Percentiles rank a stretch among this genome's conserved stretches.
Conservation (phyloP, 2,329 filamentous ascomycete species). For the Septoria petroselini region DNA sequence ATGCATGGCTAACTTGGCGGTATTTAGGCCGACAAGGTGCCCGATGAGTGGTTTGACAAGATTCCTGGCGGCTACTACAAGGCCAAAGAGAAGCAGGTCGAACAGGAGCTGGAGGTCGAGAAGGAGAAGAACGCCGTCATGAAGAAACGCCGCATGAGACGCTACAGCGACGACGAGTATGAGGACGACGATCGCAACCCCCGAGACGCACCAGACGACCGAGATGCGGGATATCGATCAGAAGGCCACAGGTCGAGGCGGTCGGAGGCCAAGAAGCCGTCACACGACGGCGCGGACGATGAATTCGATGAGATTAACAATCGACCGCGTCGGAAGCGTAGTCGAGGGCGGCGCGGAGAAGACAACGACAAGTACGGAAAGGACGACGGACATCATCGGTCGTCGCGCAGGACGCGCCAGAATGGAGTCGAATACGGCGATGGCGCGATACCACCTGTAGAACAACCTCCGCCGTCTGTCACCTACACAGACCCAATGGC, state of each 20-base stretch:
- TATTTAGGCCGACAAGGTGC: conserved; percentile 38
- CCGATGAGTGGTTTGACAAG: conserved; percentile 40
- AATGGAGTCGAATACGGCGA: conserved; percentile 19
- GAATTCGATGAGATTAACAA: conserved; percentile 31
- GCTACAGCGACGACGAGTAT: conserved; percentile 31
- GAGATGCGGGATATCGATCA: conserved; percentile 26
- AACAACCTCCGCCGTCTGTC: conserved; percentile 10
- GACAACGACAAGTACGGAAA: conserved; percentile 30
- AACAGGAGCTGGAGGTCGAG: conserved; percentile 21
- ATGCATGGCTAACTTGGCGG: conserved; percentile 9
- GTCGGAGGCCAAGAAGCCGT: conserved; percentile 17
- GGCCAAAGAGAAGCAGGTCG: conserved; percentile 29
- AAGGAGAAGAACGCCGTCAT: conserved; percentile 19
- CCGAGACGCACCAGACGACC: conserved; percentile 9
- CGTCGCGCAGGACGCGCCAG: conserved; percentile 9
- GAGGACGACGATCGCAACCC: conserved; percentile 26
- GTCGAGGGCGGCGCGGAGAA: conserved; percentile 23
- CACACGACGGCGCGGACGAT: conserved; percentile 30
- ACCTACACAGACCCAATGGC: conserved; percentile 9
- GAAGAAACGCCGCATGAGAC: conserved; percentile 26
- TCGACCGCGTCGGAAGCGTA: conserved; percentile 21
- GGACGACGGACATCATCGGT: conserved; percentile 23
- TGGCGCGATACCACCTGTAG: conserved; percentile 17
- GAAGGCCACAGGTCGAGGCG: conserved; percentile 20
- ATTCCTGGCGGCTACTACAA: conserved; percentile 40